Base-by-base conservation (phyloP, 768 basidiomycete genomes). In the Boletales sp. region DNA sequence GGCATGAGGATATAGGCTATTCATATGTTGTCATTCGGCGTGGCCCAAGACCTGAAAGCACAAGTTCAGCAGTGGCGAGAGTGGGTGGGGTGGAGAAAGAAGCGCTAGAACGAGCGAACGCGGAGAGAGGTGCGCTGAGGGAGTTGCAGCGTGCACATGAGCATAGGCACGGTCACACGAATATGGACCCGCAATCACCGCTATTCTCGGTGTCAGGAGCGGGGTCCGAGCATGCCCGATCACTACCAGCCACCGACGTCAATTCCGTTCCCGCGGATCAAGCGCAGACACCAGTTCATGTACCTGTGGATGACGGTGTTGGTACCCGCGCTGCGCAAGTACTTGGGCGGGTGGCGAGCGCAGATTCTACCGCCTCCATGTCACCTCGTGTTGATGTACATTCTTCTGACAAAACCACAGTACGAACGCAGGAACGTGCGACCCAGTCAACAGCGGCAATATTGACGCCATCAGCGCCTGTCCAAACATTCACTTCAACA, bases 1-100 rank as follows among this genome's bases (percentile, higher is more conserved):
- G 92, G 2, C 89, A 94, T 54, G 93, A 95, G 67, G 88, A 95
- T 57, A 79, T 84, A 32, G 82, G 80, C 31, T 97, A 94, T 65
- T 90, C 91, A 15, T 99, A 99, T 64, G 80, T 97, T 42, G 88
- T 93, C 29, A 78, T 99, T 48, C 84, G 83, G 30, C 78, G 92
- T 43, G 95, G 94, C 3, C 55, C 72, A 27, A 76, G 94, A 50
- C 93, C 93, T 8, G 53, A 60, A 40, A 47, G 43, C 38, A 48
- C 45, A 21, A 24, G 13, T 37, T 39, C 42, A 30, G 49, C 47
- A 9, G 46, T 66, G 43, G 58, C 66, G 52, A 53, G 63, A 69
- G 29, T 59, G 60, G 60, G 65, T 45, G 53, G 66, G 19, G 61
- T 71, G 38, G 67, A 53, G 38, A 62, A 46, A 50, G 63, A 69